Evolutionary conservation across 768 basidiomycete species (phyloP), one percentile per base, ranked within the genome.

Genomic region (Mycena rosella): DNA sequence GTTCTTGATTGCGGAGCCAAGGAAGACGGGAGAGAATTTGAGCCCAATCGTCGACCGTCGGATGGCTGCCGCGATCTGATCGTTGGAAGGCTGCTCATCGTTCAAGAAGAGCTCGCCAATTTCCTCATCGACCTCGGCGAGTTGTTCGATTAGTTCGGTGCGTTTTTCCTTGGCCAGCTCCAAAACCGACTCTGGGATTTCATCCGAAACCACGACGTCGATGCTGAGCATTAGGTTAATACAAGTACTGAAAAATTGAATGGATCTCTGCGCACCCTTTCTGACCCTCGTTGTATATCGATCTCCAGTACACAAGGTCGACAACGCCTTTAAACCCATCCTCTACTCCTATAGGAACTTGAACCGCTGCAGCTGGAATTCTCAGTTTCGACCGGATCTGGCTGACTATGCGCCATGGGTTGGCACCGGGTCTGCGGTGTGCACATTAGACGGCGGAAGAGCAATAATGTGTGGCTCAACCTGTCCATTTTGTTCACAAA

Each of bases 401-500:
- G 61, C 89, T 85, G 40, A 99, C 89, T 52, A 99, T 96, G 63
- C 96, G 87, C 93, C 95, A 97, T 3, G 98, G 98, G 79, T 98
- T 98, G 24, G 98, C 95, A 56, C 98, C 98, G 64, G 97, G 96
- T 74, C 96, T 95, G 66, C 15, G 2, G 66, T 7, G 10, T n/a
- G n/a, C n/a, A n/a, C 13, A 10, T 73, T 42, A 72, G 26, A 52
- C 45, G 47, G 24, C n/a, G 44, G 27, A 29, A 63, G 30, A 26
- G 14, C 17, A 53, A 18, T 14, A 10, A 73, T 79, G 17, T 55
- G 26, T 34, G 4, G 15, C 11, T 42, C 6, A 24, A 94, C 94
- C 95, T 88, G 75, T 99, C 97, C 97, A 99, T 98, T 82, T 99
- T 99, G 81, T 99, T 99, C 75, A 99, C 89, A 79, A 98, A 99